phyloP scores from a whole-genome alignment of 1,284 basidiomycete genomes.

The Leccinum glutinopallens region DNA sequence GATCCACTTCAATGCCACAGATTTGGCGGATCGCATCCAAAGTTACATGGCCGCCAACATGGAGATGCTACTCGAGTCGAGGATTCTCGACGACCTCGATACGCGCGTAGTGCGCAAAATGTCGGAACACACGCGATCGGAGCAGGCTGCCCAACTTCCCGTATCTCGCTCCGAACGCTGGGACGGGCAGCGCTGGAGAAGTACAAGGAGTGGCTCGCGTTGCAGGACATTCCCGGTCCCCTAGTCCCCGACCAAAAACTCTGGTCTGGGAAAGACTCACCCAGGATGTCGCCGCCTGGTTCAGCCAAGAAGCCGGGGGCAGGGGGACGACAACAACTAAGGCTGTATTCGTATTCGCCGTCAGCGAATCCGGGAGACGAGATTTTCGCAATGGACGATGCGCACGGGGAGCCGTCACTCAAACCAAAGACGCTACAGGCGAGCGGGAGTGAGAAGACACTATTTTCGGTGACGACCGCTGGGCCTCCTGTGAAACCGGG shows the following conservation, averaged over 20 bases:
- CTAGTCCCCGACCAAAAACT: conserved; percentile 49
- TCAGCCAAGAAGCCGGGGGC: conserved; percentile 36
- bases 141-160: conserved; percentile 72
- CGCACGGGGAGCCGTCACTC: conserved; percentile 14
- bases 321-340: conserved; percentile 8
- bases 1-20: conserved; percentile 72
- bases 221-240: conserved; percentile 79
- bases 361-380: conserved; percentile 41
- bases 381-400: conserved; percentile 47
- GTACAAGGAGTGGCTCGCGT: conserved; percentile 75
- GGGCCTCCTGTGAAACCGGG: conserved; percentile 23
- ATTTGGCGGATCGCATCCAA: conserved; percentile 76
- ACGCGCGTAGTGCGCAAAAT: conserved; percentile 71
- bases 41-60: conserved; percentile 84
- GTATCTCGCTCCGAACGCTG: conserved; percentile 63
- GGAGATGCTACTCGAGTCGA: conserved; percentile 85
- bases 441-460: conserved; percentile 8
- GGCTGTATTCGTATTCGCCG: conserved; percentile 16
- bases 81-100: conserved; percentile 79
- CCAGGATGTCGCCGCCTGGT: conserved; percentile 24
- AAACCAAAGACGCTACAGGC: background rate
- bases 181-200: conserved; percentile 63
- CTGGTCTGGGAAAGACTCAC: conserved; percentile 26
- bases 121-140: conserved; percentile 55
- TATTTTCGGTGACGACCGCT: background rate